A percentile compares a stretch with the other conserved stretches of the same genome.
Evolutionary conservation across 148 eudicot genomes (phyloP).

Genomic region (Silene conica): DNA sequence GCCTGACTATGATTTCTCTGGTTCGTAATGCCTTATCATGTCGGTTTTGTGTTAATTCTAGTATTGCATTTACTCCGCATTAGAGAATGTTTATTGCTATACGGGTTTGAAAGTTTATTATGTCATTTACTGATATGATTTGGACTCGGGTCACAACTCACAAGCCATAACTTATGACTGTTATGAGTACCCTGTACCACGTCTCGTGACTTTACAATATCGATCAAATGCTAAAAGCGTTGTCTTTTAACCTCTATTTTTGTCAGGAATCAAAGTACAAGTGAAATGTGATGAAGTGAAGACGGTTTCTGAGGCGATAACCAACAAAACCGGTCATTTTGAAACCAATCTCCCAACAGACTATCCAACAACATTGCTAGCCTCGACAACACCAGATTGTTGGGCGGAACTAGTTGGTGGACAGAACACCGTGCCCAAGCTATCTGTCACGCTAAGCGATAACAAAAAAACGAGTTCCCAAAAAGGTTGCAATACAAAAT

Average conservation of each 20-base stretch:
- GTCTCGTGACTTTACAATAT: too few relatives aligned
- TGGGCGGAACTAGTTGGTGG: not conserved
- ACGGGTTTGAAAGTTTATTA: too few relatives aligned
- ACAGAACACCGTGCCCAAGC: not conserved
- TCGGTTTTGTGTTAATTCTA: too few relatives aligned
- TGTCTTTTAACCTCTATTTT: not conserved
- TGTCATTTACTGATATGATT: too few relatives aligned
- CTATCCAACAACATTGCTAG: not conserved
- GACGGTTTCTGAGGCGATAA: not conserved
- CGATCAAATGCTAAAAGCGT: not conserved
- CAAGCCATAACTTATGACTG: too few relatives aligned
- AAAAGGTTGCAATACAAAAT: not conserved
- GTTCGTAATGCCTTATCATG: too few relatives aligned
- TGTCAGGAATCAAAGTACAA: not conserved
- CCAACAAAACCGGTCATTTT: not conserved
- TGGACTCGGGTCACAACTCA: too few relatives aligned
- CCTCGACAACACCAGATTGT: not conserved
- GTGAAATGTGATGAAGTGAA: not conserved
- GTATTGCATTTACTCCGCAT: too few relatives aligned
- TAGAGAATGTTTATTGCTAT: too few relatives aligned
- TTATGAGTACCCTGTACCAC: too few relatives aligned
- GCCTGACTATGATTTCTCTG: not conserved
- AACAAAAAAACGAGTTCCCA: not conserved
- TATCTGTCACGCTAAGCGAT: not conserved
- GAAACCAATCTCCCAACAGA: not conserved